Percentiles rank a stretch among this genome's conserved stretches.
These are phyloP conservation scores for Solanum corneliomulleri DNA, from an alignment of 257 asterid genomes.

Conservation along the genomic window DNA sequence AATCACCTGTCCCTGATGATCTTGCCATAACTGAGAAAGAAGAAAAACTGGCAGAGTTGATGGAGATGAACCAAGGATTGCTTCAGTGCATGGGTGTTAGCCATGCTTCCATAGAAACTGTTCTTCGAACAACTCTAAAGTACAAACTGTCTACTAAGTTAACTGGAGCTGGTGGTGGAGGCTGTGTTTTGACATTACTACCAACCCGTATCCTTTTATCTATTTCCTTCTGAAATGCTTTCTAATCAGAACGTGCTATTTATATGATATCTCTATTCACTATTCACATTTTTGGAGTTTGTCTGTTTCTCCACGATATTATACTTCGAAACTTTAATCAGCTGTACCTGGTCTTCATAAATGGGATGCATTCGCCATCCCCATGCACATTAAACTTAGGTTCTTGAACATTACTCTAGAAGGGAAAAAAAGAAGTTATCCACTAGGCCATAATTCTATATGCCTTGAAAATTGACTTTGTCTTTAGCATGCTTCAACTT, in stretches of 20 bases:
- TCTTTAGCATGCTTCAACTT: not conserved
- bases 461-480: not conserved
- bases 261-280: not conserved
- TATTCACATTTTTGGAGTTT: not conserved
- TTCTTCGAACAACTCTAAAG: conserved; percentile 61
- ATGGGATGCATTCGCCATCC: not conserved
- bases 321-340: not conserved
- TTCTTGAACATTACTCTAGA: not conserved
- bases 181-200: conserved; percentile 84
- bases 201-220: conserved; percentile 74
- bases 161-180: conserved; percentile 99
- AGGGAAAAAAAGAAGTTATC: not conserved
- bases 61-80: conserved; percentile 94
- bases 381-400: not conserved
- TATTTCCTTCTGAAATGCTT: not conserved
- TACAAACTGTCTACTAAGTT: conserved; percentile 76
- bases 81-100: conserved; percentile 97
- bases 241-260: not conserved
- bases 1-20: conserved; percentile 71
- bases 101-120: conserved; percentile 79
- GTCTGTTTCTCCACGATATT: not conserved
- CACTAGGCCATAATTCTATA: not conserved
- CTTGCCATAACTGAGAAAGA: conserved; percentile 88
- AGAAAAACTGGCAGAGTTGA: conserved; percentile 71
- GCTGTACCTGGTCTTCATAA: not conserved